Conservation (phyloP, 345 rosid genomes). For the Hypericum perforatum region DNA sequence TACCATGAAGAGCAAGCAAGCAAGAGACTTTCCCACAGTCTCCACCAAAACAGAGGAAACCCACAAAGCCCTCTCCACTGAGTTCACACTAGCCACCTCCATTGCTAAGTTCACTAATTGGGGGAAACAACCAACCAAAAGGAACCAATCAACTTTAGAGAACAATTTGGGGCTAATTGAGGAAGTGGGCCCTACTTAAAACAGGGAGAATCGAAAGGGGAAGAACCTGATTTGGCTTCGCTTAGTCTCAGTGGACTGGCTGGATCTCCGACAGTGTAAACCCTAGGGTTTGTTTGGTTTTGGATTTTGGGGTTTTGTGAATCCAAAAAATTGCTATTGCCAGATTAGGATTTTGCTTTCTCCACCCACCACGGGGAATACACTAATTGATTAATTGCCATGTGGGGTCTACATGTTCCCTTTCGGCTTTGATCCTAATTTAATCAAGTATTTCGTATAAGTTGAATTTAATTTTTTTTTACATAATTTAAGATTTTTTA, state of each 20-base stretch:
- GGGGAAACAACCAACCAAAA: not conserved
- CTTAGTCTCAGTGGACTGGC: constrained; percentile 23
- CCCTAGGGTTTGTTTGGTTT: constrained; percentile 27
- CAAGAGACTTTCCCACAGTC: constrained; percentile 32
- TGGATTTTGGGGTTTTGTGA: constrained; percentile 24
- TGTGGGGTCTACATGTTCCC: too few relatives aligned
- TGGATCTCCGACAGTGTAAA: constrained; percentile 41
- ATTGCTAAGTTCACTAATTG: constrained; percentile 16
- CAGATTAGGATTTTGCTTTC: too few relatives aligned
- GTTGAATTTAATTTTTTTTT: too few relatives aligned
- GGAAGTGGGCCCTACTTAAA: not conserved
- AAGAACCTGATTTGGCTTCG: not conserved
- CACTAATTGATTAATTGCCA: too few relatives aligned
- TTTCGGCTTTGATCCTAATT: too few relatives aligned
- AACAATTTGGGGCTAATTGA: not conserved
- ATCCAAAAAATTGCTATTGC: too few relatives aligned
- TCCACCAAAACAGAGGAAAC: constrained; percentile 27
- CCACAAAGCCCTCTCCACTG: constrained; percentile 22
- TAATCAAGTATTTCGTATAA: too few relatives aligned
- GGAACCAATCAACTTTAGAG: not conserved
- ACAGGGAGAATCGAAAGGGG: not conserved
- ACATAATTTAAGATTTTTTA: too few relatives aligned
- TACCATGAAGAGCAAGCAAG: constrained; percentile 40
- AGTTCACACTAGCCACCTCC: constrained; percentile 30
- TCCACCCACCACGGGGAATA: too few relatives aligned